Evolutionary conservation across 768 basidiomycete genomes (phyloP).

Genomic region (Kwoniella sp.): DNA sequence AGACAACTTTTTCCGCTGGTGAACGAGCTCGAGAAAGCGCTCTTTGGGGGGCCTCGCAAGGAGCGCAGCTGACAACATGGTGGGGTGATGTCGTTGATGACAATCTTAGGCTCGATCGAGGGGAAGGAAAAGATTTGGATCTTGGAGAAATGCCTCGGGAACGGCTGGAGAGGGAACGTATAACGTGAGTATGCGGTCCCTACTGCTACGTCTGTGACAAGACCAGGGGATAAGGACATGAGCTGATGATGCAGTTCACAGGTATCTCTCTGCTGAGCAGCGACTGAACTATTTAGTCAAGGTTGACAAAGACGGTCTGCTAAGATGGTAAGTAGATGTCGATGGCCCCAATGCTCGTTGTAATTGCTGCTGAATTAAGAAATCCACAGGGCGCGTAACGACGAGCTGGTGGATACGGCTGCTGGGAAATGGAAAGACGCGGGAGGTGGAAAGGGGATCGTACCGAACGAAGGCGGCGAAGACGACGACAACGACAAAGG

Average conservation of each 20-base stretch:
- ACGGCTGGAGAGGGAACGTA: constrained; percentile 66
- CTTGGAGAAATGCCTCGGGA: constrained; percentile 67
- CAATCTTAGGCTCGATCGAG: constrained; percentile 69
- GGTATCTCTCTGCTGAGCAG: constrained; percentile 67
- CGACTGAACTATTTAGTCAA: constrained; percentile 68
- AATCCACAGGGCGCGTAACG: constrained; percentile 58
- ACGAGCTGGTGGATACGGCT: constrained; percentile 65
- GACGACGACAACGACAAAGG: constrained; percentile 16
- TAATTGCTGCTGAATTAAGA: constrained; percentile 31
- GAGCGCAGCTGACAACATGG: too few species aligned
- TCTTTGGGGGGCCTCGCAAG: neutral
- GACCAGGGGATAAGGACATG: neutral
- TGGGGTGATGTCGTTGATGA: too few species aligned
- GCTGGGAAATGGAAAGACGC: constrained; percentile 68
- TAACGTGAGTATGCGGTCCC: constrained; percentile 30
- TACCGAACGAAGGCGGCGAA: constrained; percentile 24
- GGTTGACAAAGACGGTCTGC: constrained; percentile 61
- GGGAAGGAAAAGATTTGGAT: constrained; percentile 64
- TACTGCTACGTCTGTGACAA: neutral
- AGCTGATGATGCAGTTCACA: constrained; percentile 33
- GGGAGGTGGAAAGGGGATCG: constrained; percentile 62
- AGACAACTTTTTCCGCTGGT: constrained; percentile 67
- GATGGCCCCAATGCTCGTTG: constrained; percentile 11
- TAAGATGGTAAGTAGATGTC: constrained; percentile 37
- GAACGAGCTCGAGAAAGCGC: neutral